Evolutionary conservation across 2,329 filamentous ascomycete species (phyloP), one percentile per base, ranked within the genome.

Genomic region (Penicillium thymicola): DNA sequence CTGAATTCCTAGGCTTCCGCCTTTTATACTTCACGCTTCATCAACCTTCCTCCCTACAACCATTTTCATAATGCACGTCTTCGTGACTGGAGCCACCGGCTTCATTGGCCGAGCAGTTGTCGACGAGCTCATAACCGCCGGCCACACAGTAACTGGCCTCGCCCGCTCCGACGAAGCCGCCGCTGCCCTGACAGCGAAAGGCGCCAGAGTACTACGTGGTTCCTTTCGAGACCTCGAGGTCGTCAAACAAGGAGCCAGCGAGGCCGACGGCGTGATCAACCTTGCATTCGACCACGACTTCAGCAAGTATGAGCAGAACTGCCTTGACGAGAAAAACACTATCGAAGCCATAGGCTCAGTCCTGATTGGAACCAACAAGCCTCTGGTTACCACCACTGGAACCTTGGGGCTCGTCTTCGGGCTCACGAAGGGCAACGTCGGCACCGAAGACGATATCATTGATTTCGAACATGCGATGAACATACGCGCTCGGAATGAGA

Each of bases 251-350:
- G 72, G 67, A 13, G 74, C 74, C 4, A 53, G 60, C 1, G 59
- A 61, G 1, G 66, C 66, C 10, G 76, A 79, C 43, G 75, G 67
- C 14, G 71, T 75, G 36, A 70, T 78, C 53, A 75, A 79, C 53
- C 68, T 78, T 6, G 77, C 74, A 28, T 79, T 79, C 58, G 62
- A 70, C 30, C 72, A 77, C 63, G 70, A 78, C 63, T 77, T 79
- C 61, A 62, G 65, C 51, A 63, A 75, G 46, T 64, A 59, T 7
- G 73, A 69, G 42, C 59, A 57, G 3, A 59, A 59, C 30, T 66
- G 69, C 28, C 59, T 60, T 3, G 65, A 59, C 0, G 77, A 79
- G 51, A 61, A 63, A 2, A 63, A 53, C 0, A 75, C 75, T 23
- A 73, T 80, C 23, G 43, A 61, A 40, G 72, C 76, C 6, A 69